Evolutionary conservation across 192 early-diverging fungal species (phyloP), one percentile per base, ranked within the genome.

Genomic region (Oehlia diaphana): DNA sequence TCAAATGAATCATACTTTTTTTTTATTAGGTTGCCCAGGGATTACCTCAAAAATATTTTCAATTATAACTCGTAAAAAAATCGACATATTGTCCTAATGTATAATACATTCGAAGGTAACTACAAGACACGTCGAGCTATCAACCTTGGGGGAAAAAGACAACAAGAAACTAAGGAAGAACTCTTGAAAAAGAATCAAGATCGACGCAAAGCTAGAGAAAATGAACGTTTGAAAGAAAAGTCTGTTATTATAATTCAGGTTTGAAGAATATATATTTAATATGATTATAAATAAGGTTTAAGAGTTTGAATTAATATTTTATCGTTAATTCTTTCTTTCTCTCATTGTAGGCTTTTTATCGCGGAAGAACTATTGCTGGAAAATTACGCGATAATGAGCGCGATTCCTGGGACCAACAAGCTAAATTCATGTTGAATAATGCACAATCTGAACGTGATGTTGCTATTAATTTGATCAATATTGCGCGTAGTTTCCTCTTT

Each of bases 141-240:
- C 75, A 95, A 93, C 76, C 88, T 98, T 47, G 96, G 95, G 68
- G 95, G 95, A 0, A 84, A 87, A n/a, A 88, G 82, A 63, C 65
- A 81, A n/a, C 85, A 89, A 67, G 83, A 91, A n/a, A 92, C 94
- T 80, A 92, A 92, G 72, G 83, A 88, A 28, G 85, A 86, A 16
- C 84, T 96, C 14, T 77, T 97, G 64, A 82, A 84, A 71, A 89
- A 90, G 79, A 91, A 92, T 1, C 93, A 95, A 74, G 86, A 86
- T 44, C 93, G 95, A 76, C 84, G 96, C 13, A 88, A 88, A 64
- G 80, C 83, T 71, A 82, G 96, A 78, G 95, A 96, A 75, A 66
- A 80, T 1, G 94, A 97, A 72, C 86, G 94, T n/a, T 74, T 79
- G 13, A 77, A 85, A 31, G 79, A 82, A 28, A 86, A 86, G 74